These are phyloP conservation scores for Apiospora arundinis DNA, from an alignment of 2,329 filamentous ascomycete genomes.

Conservation along the genomic window DNA sequence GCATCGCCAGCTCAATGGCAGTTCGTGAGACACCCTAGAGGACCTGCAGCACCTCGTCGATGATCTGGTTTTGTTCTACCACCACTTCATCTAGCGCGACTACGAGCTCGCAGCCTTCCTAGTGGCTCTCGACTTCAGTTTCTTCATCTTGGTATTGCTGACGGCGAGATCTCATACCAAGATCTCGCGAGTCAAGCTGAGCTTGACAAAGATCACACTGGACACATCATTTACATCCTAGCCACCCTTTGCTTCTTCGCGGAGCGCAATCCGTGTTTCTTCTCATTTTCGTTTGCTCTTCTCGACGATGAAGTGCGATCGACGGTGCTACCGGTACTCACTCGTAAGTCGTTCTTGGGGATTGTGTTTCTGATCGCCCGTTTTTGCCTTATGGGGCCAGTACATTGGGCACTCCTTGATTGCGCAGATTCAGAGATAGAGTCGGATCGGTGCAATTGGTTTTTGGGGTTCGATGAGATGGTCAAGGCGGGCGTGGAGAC, in stretches of 20 bases:
- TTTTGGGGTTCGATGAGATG: not conserved
- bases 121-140: not conserved
- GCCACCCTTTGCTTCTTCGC: not conserved
- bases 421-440: no score
- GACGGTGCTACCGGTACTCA: not conserved
- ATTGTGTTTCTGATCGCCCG: no score
- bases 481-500: constrained; percentile 1
- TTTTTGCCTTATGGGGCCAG: no score
- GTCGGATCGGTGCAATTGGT: not conserved
- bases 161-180: no score
- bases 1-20: not conserved
- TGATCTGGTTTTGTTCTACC: not conserved
- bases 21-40: not conserved
- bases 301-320: not conserved
- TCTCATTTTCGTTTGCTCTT: not conserved
- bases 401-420: no score
- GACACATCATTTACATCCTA: not conserved
- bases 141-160: not conserved
- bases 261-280: not conserved
- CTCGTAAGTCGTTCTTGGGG: no score
- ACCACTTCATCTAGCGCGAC: not conserved
- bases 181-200: not conserved
- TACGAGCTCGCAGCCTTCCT: not conserved
- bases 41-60: not conserved
- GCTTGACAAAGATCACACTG: not conserved